Evolutionary conservation across 768 basidiomycete genomes (phyloP).

Genomic region (Tulasnella sp.): DNA sequence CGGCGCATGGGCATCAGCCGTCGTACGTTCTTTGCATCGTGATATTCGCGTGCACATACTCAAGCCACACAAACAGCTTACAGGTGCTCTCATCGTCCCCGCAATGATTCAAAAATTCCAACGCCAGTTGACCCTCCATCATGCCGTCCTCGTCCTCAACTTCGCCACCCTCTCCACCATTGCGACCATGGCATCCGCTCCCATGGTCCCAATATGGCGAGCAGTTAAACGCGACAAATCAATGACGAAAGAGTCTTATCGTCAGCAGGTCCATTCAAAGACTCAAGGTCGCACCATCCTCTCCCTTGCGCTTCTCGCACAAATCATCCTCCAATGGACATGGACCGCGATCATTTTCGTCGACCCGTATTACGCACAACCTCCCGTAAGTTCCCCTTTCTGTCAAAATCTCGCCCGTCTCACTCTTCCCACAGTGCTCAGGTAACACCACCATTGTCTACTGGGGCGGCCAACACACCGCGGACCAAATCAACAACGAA

Average conservation of each 20-base stretch:
- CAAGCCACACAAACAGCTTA: neutral
- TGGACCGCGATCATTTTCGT: slow-evolving; percentile 13
- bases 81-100: slow-evolving; percentile 13
- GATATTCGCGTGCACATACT: neutral
- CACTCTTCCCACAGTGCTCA: neutral
- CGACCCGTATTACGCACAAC: slow-evolving; percentile 8
- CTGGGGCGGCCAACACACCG: neutral
- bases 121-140: slow-evolving; percentile 9
- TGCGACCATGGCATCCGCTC: slow-evolving; percentile 12
- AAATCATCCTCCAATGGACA: slow-evolving; percentile 14
- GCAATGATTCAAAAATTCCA: slow-evolving; percentile 13
- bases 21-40: neutral
- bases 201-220: slow-evolving; percentile 16
- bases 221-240: neutral
- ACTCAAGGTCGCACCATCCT: slow-evolving; percentile 8
- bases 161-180: slow-evolving; percentile 17
- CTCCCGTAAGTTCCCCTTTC: neutral
- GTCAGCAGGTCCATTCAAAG: neutral
- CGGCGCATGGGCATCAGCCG: slow-evolving; percentile 15
- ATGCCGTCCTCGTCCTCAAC: slow-evolving; percentile 17
- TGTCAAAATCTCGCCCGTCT: neutral
- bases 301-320: slow-evolving; percentile 1
- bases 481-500: slow-evolving; percentile 4
- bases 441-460: neutral
- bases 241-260: neutral